These are phyloP conservation scores for Rhodotorula taiwanensis DNA, from an alignment of 768 basidiomycete species.

Conservation along the genomic window DNA sequence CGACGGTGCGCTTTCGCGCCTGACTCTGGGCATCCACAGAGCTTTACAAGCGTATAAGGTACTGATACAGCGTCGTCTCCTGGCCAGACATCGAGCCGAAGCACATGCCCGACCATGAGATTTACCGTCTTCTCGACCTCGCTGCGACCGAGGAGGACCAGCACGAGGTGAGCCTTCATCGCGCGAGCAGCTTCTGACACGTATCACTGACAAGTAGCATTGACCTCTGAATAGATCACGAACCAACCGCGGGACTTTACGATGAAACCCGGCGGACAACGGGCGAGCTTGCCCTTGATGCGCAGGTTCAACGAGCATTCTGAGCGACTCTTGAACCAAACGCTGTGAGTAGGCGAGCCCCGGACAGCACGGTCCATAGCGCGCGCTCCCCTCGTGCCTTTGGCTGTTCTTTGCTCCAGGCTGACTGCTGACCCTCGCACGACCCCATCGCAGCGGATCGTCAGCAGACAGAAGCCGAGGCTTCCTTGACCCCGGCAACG, in stretches of 20 bases:
- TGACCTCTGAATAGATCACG: too few relatives aligned
- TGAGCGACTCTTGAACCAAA: constrained; percentile 70
- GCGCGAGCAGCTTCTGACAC: too few relatives aligned
- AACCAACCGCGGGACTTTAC: constrained; percentile 76
- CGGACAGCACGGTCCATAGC: too few relatives aligned
- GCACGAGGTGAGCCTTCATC: constrained; percentile 55
- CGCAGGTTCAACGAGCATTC: constrained; percentile 98
- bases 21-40: background rate
- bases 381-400: too few relatives aligned
- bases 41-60: background rate
- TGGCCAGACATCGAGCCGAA: constrained; percentile 58
- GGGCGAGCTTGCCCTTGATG: constrained; percentile 81
- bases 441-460: background rate
- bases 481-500: constrained; percentile 52
- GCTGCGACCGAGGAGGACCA: constrained; percentile 88
- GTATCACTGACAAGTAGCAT: too few relatives aligned
- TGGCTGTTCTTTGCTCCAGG: too few relatives aligned
- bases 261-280: constrained; percentile 89
- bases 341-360: constrained; percentile 41
- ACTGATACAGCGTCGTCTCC: constrained; percentile 2
- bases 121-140: constrained; percentile 74
- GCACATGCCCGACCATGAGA: constrained; percentile 51
- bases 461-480: constrained; percentile 36
- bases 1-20: constrained; percentile 57
- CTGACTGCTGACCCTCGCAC: too few relatives aligned